Evolutionary conservation across 305 asterid genomes (phyloP).

Genomic region (Solanum hybrid): DNA sequence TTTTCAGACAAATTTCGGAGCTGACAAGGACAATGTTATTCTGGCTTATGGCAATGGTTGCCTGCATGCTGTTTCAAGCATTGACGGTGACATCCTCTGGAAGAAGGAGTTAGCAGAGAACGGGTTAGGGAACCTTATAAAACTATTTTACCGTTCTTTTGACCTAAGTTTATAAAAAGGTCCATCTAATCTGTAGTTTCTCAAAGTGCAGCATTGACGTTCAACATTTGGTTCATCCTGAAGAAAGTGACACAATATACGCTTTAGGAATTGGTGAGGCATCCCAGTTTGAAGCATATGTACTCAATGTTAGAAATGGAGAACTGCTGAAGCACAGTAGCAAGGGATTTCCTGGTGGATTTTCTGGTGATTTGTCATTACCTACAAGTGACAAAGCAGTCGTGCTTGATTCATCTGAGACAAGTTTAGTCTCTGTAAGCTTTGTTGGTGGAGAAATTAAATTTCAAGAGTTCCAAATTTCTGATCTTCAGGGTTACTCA

Average conservation of each 20-base stretch:
- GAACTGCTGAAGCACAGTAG: slow-evolving; percentile 53
- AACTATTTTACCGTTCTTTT: not conserved
- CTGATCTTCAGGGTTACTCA: slow-evolving; percentile 48
- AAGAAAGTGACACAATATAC: slow-evolving; percentile 47
- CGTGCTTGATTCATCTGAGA: slow-evolving; percentile 66
- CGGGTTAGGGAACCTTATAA: slow-evolving; percentile 22
- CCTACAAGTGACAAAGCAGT: slow-evolving; percentile 50
- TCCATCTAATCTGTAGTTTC: not conserved
- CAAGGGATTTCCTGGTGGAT: slow-evolving; percentile 45
- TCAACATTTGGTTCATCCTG: slow-evolving; percentile 54
- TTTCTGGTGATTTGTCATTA: slow-evolving; percentile 73
- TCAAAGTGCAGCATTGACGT: slow-evolving; percentile 53
- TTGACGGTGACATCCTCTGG: slow-evolving; percentile 89
- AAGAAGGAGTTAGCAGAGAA: slow-evolving; percentile 49
- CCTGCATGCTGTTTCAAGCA: slow-evolving; percentile 75
- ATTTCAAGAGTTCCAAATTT: slow-evolving; percentile 43
- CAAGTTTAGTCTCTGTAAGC: slow-evolving; percentile 42
- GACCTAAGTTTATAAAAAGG: not conserved
- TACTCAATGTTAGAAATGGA: slow-evolving; percentile 57
- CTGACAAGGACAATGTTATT: slow-evolving; percentile 54
- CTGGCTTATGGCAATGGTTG: slow-evolving; percentile 68
- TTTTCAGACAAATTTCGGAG: slow-evolving; percentile 55
- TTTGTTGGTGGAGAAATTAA: slow-evolving; percentile 60
- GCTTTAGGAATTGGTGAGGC: slow-evolving; percentile 57
- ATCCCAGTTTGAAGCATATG: slow-evolving; percentile 51